Conservation (phyloP, 2,329 filamentous ascomycete genomes). For the Geosmithia putterillii region DNA sequence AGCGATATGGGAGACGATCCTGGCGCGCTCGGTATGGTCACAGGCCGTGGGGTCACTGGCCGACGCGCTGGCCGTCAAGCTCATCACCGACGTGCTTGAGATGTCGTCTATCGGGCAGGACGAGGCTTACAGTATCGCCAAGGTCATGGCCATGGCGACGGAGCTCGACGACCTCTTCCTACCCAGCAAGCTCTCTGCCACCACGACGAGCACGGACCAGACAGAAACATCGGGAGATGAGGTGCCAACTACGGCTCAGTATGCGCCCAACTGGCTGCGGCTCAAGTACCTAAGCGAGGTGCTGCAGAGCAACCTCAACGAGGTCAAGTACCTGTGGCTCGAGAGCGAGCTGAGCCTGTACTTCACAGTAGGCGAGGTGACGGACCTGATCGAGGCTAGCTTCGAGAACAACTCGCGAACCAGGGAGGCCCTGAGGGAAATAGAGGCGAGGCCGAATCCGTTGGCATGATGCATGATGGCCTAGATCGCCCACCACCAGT, state of each 20-base stretch:
- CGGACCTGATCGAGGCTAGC: constrained; percentile 49
- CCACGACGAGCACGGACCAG: no score
- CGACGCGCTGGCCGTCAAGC: constrained; percentile 45
- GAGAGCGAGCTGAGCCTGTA: constrained; percentile 54
- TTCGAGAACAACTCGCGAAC: constrained; percentile 52
- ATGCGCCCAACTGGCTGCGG: constrained; percentile 48
- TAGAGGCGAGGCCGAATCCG: constrained; percentile 37
- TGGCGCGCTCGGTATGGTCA: constrained; percentile 48
- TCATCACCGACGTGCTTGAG: constrained; percentile 50
- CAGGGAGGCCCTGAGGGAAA: constrained; percentile 45
- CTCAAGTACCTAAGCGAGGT: constrained; percentile 53
- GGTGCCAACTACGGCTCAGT: constrained; percentile 45
- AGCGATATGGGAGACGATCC: constrained; percentile 42
- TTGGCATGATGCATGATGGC: constrained; percentile 2
- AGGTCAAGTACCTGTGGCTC: constrained; percentile 51
- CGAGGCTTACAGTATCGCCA: constrained; percentile 49
- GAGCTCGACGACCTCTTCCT: constrained; percentile 49
- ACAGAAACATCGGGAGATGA: constrained; percentile 13
- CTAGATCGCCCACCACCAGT: no score
- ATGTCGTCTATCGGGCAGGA: constrained; percentile 49
- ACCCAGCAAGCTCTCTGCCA: constrained; percentile 22
- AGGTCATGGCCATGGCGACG: constrained; percentile 43
- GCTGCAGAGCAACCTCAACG: constrained; percentile 52
- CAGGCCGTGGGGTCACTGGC: constrained; percentile 49
- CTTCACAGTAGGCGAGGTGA: constrained; percentile 46